Evolutionary conservation across 805 yeast species (phyloP), one percentile per base, ranked within the genome.

Genomic region (Candida koratica): DNA sequence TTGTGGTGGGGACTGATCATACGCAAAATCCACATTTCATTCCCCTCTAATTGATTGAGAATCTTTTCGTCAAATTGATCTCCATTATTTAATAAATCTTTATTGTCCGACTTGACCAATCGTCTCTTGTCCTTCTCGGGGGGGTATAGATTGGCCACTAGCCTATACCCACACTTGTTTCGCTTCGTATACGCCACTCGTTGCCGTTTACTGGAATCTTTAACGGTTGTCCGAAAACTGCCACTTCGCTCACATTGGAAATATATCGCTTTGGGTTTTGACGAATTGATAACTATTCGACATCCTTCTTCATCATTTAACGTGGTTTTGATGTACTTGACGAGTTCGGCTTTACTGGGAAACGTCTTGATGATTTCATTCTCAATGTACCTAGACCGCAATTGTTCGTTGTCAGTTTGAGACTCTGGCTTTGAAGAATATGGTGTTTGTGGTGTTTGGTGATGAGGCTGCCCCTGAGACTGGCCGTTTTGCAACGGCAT

Each of bases 221-320:
- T 67, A 36, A 67, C 73, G 3, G 73, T 67, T 26, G 73, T 67
- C 51, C 73, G 54, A 42, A 66, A 67, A 22, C 60, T 54, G 2
- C 73, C 73, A 5, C 68, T 60, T 31, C 71, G 47, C 47, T 67
- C 73, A 47, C 48, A 67, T 50, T 65, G 71, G 52, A 67, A 67
- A 51, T 67, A 67, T 15, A 67, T 69, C 5, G 73, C 73, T 50
- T 67, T 66, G 15, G 71, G 71, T 51, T 67, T 67, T 17, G 71
- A 64, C 18, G 70, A 63, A 49, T 64, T 65, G 50, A 67, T 67
- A 28, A 67, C 73, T 49, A 67, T 66, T 47, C 65, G 60, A 48
- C 72, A 67, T 41, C 53, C 55, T 38, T 58, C 64, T 33, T 54
- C 59, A 13, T 52, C 56, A 25, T 64, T 61, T 37, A 67, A 62